These are phyloP conservation scores for Globisporangium acanthophoron DNA, from an alignment of 352 stramenopile genomes.

Conservation along the genomic window DNA sequence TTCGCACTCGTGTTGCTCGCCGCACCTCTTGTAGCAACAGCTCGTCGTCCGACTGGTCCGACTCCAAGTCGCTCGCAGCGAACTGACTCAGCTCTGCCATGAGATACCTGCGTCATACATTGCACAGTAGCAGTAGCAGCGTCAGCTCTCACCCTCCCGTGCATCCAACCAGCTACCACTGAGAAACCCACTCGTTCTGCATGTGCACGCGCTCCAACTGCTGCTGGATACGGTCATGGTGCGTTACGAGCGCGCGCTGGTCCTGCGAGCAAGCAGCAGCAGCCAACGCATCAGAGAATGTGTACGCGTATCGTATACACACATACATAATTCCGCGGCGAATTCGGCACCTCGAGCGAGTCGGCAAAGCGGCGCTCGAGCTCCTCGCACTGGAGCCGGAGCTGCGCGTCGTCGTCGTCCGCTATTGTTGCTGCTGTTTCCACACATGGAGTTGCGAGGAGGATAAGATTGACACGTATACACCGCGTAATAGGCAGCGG, in stretches of 20 bases:
- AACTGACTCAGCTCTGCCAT: constrained; percentile 2
- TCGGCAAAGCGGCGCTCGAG: not conserved
- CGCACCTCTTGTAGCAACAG: not conserved
- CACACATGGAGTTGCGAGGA: too few relatives aligned
- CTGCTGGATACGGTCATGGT: not conserved
- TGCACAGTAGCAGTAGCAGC: not conserved
- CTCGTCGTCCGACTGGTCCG: constrained; percentile 3
- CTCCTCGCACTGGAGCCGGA: not conserved
- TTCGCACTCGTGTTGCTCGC: not conserved
- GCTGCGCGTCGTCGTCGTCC: not conserved
- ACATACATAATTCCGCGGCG: not conserved
- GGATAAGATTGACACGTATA: too few relatives aligned
- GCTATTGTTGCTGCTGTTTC: too few relatives aligned
- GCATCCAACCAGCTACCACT: not conserved
- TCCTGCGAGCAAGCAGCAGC: not conserved
- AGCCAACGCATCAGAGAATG: too few relatives aligned
- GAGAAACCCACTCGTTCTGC: not conserved
- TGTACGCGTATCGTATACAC: not conserved
- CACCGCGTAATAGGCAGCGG: too few relatives aligned
- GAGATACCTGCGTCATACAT: not conserved
- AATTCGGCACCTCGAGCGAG: not conserved
- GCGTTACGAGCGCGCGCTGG: not conserved
- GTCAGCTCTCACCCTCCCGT: not conserved
- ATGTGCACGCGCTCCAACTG: not conserved
- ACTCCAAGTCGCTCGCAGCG: constrained; percentile 1